Base-by-base conservation (phyloP, 306 rosid species). In the Chamaecrista fasciculata region DNA sequence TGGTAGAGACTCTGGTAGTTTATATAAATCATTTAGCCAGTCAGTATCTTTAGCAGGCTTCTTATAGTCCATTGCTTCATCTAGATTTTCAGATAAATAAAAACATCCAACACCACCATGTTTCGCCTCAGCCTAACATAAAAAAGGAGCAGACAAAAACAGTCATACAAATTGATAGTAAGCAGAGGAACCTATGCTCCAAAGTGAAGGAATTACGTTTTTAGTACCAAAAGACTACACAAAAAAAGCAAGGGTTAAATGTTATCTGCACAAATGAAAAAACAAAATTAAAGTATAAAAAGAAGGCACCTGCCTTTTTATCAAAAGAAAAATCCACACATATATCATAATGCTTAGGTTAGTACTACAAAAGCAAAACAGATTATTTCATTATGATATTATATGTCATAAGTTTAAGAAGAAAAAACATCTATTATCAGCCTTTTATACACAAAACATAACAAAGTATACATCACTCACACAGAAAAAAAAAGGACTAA, bases 11-110 rank as follows among this genome's bases (percentile, higher is more conserved):
- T 69, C 87, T 77, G 86, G 89, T 57, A 80, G 76, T 78, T 82
- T 80, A 79, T 82, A 56, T 64, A 81, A 73, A 80, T 79, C 70
- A 73, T 84, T 79, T 66, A 70, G 87, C 69, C 71, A 72, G 62
- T 77, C 83, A 72, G 69, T 28, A 61, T 31, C 84, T 62, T 74
- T 71, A 69, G 88, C 65, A 62, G 75, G 85, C 79, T 66, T 60
- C 64, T 72, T 66, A 76, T 87, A 78, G 62, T 85, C 89, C 74
- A 63, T 73, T 21, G 39, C 80, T 74, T 83, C 86, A 84, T 78
- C 89, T 64, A 93, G 91, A 84, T 90, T 93, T 84, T 93, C 97
- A 11, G 84, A 83, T 75, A 93, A 78, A 86, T 86, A 85, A 83
- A 93, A 93, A 44, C 94, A 93, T 64, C 94, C 96, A 78, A 80